A percentile compares a stretch with the other conserved stretches of the same genome.
These are phyloP conservation scores for Talaromyces wortmannii DNA, from an alignment of 495 filamentous ascomycete genomes.

Conservation along the genomic window DNA sequence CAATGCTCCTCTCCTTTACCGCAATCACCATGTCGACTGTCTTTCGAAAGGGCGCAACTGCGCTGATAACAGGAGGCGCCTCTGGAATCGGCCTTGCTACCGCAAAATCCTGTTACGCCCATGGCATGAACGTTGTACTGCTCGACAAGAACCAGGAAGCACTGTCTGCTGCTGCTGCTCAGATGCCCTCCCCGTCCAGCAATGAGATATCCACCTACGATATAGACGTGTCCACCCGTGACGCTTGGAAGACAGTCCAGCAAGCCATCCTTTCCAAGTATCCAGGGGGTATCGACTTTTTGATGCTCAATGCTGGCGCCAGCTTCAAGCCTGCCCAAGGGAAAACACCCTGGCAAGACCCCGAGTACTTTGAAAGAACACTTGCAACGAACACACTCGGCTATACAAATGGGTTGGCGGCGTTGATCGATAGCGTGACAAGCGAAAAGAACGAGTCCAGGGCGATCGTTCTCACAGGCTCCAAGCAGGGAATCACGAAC, in stretches of 20 bases:
- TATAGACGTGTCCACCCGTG: conserved; percentile 54
- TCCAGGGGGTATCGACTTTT: conserved; percentile 54
- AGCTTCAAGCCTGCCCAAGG: conserved; percentile 18
- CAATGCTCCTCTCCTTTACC: too few species aligned
- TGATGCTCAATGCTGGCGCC: conserved; percentile 67
- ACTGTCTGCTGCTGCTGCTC: conserved; percentile 36
- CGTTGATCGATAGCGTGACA: conserved; percentile 56
- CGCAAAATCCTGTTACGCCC: conserved; percentile 52
- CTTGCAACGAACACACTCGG: conserved; percentile 65
- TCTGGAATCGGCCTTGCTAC: conserved; percentile 68
- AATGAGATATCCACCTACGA: conserved; percentile 38
- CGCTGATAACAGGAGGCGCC: conserved; percentile 72
- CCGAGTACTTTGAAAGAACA: conserved; percentile 50
- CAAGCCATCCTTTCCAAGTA: conserved; percentile 31
- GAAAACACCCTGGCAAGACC: conserved; percentile 30
- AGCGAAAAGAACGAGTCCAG: conserved; percentile 28
- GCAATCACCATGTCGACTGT: not conserved
- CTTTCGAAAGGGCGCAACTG: conserved; percentile 29
- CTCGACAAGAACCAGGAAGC: conserved; percentile 52
- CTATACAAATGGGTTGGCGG: conserved; percentile 59
- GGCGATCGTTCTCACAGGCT: conserved; percentile 65
- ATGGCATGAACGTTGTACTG: conserved; percentile 54
- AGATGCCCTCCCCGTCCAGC: conserved; percentile 20
- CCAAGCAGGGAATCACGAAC: conserved; percentile 80
- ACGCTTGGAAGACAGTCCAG: conserved; percentile 49